phyloP scores from a whole-genome alignment of 2,329 filamentous ascomycete species.

The Cercospora sp. region DNA sequence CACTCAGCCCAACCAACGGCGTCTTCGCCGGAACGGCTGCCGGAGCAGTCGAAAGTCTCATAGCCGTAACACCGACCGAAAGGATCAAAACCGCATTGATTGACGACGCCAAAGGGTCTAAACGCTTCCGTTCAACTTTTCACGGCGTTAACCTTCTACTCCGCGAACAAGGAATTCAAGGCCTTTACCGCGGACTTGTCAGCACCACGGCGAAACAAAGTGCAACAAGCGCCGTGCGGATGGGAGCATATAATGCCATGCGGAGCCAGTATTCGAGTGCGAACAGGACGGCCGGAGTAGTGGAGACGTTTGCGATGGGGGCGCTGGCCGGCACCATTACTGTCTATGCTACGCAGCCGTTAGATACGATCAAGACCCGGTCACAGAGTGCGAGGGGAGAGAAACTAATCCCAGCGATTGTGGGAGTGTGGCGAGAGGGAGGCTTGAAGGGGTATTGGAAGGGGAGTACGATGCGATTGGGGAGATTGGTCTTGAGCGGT shows the following conservation, averaged over 20 bases:
- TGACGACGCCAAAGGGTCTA: constrained; percentile 33
- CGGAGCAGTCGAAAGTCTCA: constrained; percentile 33
- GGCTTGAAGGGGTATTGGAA: constrained; percentile 37
- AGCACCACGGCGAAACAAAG: constrained; percentile 53
- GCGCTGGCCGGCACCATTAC: constrained; percentile 39
- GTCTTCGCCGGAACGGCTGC: constrained; percentile 36
- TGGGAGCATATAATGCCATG: constrained; percentile 53
- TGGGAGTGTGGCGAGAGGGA: constrained; percentile 29
- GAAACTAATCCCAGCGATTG: constrained; percentile 32
- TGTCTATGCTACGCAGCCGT: constrained; percentile 47
- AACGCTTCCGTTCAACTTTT: constrained; percentile 27
- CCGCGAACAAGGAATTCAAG: constrained; percentile 44
- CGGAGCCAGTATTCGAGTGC: constrained; percentile 37
- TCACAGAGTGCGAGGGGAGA: constrained; percentile 39
- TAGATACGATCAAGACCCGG: constrained; percentile 47
- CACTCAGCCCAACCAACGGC: constrained; percentile 32
- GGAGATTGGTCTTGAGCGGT: constrained; percentile 36
- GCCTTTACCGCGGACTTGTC: constrained; percentile 49
- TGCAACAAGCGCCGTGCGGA: constrained; percentile 50
- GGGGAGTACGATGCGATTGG: constrained; percentile 36
- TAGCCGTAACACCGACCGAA: constrained; percentile 39
- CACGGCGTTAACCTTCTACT: constrained; percentile 26
- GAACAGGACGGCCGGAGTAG: constrained; percentile 22
- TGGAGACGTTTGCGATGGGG: constrained; percentile 35
- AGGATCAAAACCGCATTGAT: constrained; percentile 40